Evolutionary conservation across 2,329 filamentous ascomycete genomes (phyloP).

Genomic region (Fusarium poae): DNA sequence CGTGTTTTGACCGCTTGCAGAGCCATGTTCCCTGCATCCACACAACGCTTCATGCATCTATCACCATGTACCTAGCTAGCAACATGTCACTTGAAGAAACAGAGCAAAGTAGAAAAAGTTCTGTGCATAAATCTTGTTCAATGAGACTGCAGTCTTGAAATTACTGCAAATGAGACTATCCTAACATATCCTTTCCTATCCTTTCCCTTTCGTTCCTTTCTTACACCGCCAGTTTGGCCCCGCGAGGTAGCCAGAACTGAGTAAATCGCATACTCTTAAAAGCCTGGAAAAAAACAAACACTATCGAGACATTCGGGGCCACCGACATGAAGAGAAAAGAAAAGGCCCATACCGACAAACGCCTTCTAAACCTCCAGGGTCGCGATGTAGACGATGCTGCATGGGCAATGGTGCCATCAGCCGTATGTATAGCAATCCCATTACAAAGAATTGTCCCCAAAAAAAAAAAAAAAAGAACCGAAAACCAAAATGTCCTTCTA

Average conservation of each 20-base stretch:
- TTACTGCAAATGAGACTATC: conserved; percentile 35
- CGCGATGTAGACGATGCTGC: conserved; percentile 21
- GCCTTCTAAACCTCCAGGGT: conserved; percentile 32
- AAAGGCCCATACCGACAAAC: conserved; percentile 18
- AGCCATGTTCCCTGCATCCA: neutral
- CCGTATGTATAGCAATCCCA: conserved; percentile 33
- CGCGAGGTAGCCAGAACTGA: conserved; percentile 45
- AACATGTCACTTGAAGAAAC: conserved; percentile 9
- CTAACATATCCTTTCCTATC: neutral
- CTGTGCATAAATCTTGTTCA: conserved; percentile 25
- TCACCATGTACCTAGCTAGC: neutral
- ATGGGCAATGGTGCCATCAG: conserved; percentile 20
- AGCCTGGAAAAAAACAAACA: conserved; percentile 31
- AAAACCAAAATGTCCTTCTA: conserved; percentile 34
- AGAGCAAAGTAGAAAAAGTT: neutral
- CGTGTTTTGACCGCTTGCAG: conserved; percentile 10
- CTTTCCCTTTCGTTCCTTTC: conserved; percentile 11
- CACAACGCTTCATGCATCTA: neutral
- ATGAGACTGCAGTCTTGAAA: conserved; percentile 35
- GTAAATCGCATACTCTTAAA: conserved; percentile 21
- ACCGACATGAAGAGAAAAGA: conserved; percentile 4
- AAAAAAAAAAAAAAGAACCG: too few species aligned
- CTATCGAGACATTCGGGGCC: conserved; percentile 24
- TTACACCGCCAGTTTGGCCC: conserved; percentile 47
- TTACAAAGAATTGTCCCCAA: conserved; percentile 35